Base-by-base conservation (phyloP, 2,329 filamentous ascomycete species). In the Aureobasidium leucospermi region DNA sequence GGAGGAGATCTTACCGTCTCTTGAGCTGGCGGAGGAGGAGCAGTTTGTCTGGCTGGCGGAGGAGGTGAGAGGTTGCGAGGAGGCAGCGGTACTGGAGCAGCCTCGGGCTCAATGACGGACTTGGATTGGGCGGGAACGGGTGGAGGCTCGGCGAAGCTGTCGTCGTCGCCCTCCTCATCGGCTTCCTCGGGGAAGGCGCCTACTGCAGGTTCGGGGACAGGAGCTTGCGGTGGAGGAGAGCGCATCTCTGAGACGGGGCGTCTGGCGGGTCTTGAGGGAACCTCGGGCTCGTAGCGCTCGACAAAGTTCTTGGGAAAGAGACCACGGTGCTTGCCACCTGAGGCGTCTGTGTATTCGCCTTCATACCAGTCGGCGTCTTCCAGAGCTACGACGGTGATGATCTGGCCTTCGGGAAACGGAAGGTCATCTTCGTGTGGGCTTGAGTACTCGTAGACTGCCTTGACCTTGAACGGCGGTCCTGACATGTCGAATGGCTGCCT, bases 281-380 rank as follows among this genome's bases (percentile, higher is more conserved):
- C 88, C 60, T 86, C 88, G 39, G 94, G 94, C 73, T 97, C 93
- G 75, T 90, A 95, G 76, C 87, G 90, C 75, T 99, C 94, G 69
- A 99, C 94, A 71, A 99, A 99, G 76, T 97, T 99, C 72, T 88
- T 87, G 55, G 91, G 93, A 74, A 96, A 97, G 67, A 96, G 88
- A 66, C 93, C 93, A 70, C 92, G 86, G 71, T 86, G 83, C 74
- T 87, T 90, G 63, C 74, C 76, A 60, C 94, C 94, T 56, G 80
- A 75, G 62, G 85, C 84, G 74, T 95, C 89, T 64, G 85, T 78
- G 73, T 96, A 96, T 74, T 94, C 88, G 66, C 94, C 93, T 64
- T 83, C 84, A 72, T 94, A 96, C 94, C 92, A 97, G 72, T 97
- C 95, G 64, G 81, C 86, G 71, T 96, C 94, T 71, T 97, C 94